phyloP scores from a whole-genome alignment of 2,329 filamentous ascomycete species.

The Iodosphaeria phyllophila region DNA sequence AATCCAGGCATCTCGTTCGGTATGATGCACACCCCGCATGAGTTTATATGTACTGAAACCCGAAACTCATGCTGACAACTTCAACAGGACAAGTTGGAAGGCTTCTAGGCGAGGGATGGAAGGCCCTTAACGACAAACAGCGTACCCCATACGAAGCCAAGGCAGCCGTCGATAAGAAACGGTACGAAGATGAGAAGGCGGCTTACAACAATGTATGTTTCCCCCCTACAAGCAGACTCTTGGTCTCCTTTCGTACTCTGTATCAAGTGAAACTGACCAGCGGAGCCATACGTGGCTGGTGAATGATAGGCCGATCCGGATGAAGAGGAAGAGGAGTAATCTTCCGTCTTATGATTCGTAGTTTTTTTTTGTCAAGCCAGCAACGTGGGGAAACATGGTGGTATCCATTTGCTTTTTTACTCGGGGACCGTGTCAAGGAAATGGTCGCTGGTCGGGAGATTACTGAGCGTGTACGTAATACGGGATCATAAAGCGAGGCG shows the following conservation, averaged over 20 bases:
- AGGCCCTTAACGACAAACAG: constrained; percentile 86
- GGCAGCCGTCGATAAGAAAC: constrained; percentile 95
- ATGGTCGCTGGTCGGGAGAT: too few species aligned
- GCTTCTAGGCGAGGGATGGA: constrained; percentile 96
- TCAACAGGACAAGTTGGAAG: constrained; percentile 78
- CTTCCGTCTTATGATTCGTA: not conserved
- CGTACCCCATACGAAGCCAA: constrained; percentile 90
- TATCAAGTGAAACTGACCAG: constrained; percentile 1
- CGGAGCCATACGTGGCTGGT: not conserved
- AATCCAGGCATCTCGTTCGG: constrained; percentile 97
- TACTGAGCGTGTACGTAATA: too few species aligned
- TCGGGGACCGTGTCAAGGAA: too few species aligned
- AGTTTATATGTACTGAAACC: not conserved
- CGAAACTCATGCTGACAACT: constrained; percentile 6
- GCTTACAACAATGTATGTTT: constrained; percentile 59
- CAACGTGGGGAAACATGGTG: too few species aligned
- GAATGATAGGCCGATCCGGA: constrained; percentile 24
- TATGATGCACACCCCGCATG: constrained; percentile 21
- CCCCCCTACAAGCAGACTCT: too few species aligned
- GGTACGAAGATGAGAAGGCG: constrained; percentile 95
- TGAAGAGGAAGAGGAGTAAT: constrained; percentile 23
- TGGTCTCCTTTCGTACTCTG: too few species aligned
- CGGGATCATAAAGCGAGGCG: too few species aligned
- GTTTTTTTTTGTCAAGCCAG: too few species aligned
- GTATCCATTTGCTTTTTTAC: too few species aligned